Percentiles rank a stretch among this genome's conserved stretches.
Evolutionary conservation across 108 stramenopile species (phyloP).

Genomic region (Ochromonas danica): DNA sequence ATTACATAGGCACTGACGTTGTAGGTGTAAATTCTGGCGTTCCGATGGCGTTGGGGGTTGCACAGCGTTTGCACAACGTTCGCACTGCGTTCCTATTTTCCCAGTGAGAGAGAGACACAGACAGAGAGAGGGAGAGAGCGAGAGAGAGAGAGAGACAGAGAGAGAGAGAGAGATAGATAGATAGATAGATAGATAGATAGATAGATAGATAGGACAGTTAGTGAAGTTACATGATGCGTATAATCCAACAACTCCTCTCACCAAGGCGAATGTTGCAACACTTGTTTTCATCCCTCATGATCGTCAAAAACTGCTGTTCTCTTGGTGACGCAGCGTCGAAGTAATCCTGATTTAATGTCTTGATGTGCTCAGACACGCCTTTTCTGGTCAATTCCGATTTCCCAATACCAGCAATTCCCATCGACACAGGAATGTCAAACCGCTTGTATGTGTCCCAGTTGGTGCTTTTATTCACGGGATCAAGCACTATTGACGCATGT

Average conservation of each 20-base stretch:
- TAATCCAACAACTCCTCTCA: constrained; percentile 15
- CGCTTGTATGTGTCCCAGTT: constrained; percentile 14
- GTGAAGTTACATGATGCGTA: constrained; percentile 15
- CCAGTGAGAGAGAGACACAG: no score
- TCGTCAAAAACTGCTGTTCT: constrained; percentile 15
- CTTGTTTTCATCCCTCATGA: constrained; percentile 15
- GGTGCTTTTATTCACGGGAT: constrained; percentile 15
- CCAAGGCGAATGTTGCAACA: constrained; percentile 14
- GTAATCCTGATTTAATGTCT: constrained; percentile 17
- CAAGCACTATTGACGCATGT: constrained; percentile 15
- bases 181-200: no score
- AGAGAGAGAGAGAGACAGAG: no score
- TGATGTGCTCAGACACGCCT: constrained; percentile 13
- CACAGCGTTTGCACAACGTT: no score
- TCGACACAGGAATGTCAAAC: constrained; percentile 15
- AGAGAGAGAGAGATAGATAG: no score
- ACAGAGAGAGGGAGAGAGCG: no score
- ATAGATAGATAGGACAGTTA: constrained; percentile 1
- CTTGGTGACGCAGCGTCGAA: constrained; percentile 13
- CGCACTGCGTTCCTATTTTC: no score
- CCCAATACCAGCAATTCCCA: constrained; percentile 14
- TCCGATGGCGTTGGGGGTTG: no score
- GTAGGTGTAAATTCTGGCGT: no score
- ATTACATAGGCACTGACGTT: no score
- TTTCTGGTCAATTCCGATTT: constrained; percentile 16